A percentile compares a stretch with the other conserved stretches of the same genome.
Conservation (phyloP, 805 yeast genomes). For the Yamadazyma ubonensis region DNA sequence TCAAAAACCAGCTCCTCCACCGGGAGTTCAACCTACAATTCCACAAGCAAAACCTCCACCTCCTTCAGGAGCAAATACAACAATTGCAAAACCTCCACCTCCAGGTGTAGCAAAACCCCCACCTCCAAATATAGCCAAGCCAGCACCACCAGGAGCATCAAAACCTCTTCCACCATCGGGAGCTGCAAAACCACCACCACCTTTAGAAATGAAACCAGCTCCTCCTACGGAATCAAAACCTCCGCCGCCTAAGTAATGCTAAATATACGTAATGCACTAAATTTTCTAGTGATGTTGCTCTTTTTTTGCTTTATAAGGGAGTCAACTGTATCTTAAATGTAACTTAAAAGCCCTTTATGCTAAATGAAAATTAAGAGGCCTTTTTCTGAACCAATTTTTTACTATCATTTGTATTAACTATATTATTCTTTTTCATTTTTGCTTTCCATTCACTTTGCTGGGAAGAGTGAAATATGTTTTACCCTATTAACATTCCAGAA, state of each 20-base stretch:
- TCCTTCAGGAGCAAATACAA: not conserved
- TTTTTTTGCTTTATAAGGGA: too few species aligned
- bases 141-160: conserved; percentile 25
- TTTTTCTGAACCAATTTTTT: too few species aligned
- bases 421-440: too few species aligned
- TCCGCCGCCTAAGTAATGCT: conserved; percentile 26
- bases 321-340: too few species aligned
- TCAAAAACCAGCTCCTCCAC: conserved; percentile 21
- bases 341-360: too few species aligned
- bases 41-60: not conserved
- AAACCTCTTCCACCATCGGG: conserved; percentile 20
- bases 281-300: too few species aligned
- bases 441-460: too few species aligned
- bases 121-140: conserved; percentile 16
- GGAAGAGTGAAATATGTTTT: too few species aligned
- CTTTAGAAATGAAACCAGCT: conserved; percentile 15
- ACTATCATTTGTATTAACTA: too few species aligned
- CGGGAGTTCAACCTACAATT: conserved; percentile 12
- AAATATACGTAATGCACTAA: too few species aligned
- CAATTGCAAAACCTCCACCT: conserved; percentile 18
- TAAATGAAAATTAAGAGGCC: too few species aligned
- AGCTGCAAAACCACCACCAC: conserved; percentile 15
- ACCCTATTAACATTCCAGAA: too few species aligned
- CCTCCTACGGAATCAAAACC: conserved; percentile 20
- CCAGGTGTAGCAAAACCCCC: conserved; percentile 13